Conservation (phyloP, 768 basidiomycete genomes). For the Leccinum pellstonianum region DNA sequence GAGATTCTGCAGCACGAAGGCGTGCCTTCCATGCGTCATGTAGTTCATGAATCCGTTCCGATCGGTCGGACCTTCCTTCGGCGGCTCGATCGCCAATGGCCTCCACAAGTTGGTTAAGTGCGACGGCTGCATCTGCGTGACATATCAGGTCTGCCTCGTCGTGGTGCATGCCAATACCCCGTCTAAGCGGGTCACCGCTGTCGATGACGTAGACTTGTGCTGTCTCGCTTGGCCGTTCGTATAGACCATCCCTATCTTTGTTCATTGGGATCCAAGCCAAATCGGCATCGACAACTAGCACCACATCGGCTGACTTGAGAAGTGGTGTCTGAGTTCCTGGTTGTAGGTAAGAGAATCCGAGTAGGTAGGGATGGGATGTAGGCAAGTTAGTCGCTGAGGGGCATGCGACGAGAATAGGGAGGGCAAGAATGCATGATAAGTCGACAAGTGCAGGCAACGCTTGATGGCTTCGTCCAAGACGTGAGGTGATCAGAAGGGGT, state of each 20-base stretch:
- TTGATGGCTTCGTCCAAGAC: constrained; percentile 53
- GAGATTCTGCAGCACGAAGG: constrained; percentile 36
- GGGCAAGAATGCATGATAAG: constrained; percentile 50
- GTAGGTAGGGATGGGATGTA: constrained; percentile 52
- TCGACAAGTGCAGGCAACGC: constrained; percentile 45
- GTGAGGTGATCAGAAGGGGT: constrained; percentile 66
- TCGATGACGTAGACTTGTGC: constrained; percentile 62
- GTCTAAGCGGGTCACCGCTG: constrained; percentile 60
- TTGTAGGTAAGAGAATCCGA: constrained; percentile 51
- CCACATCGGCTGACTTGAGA: constrained; percentile 56
- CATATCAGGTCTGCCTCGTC: constrained; percentile 57
- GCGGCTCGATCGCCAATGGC: constrained; percentile 10
- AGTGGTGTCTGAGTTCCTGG: constrained; percentile 44
- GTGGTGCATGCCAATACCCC: constrained; percentile 46
- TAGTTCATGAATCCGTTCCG: constrained; percentile 19
- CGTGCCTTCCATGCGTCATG: constrained; percentile 28
- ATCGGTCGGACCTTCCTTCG: constrained; percentile 13
- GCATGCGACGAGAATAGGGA: constrained; percentile 54
- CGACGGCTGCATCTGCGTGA: constrained; percentile 52
- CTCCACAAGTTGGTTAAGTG: constrained; percentile 47
- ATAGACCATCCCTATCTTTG: constrained; percentile 33
- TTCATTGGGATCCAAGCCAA: constrained; percentile 62
- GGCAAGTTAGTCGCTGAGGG: constrained; percentile 54
- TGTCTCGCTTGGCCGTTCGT: constrained; percentile 36
- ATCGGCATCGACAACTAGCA: constrained; percentile 65